phyloP scores from a whole-genome alignment of 495 filamentous ascomycete species.

The Penicillium mononematosum region DNA sequence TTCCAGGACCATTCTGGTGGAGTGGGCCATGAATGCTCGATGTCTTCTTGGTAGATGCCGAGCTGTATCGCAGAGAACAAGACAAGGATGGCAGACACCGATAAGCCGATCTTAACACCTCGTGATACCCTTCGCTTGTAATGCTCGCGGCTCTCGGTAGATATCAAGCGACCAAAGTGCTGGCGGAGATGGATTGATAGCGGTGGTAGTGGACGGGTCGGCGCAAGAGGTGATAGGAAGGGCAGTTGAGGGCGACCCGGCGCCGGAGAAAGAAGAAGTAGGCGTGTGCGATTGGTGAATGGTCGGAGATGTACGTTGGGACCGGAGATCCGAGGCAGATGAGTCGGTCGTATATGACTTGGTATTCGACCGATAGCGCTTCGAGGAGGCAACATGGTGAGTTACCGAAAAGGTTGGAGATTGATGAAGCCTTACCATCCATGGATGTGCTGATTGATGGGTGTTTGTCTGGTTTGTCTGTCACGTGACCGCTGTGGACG shows the following conservation, averaged over 20 bases:
- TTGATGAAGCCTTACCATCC: not conserved
- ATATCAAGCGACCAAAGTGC: conserved; percentile 66
- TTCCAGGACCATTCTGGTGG: conserved; percentile 71
- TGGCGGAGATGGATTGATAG: conserved; percentile 47
- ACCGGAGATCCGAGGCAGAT: conserved; percentile 10
- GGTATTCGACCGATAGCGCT: conserved; percentile 35
- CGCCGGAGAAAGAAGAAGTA: conserved; percentile 48
- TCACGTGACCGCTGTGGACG: conserved; percentile 8
- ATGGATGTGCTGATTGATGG: not conserved
- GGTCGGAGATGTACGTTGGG: conserved; percentile 27
- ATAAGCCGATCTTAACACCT: conserved; percentile 56
- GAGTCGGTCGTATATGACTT: conserved; percentile 19
- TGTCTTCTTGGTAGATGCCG: conserved; percentile 62
- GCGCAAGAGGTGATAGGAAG: conserved; percentile 62
- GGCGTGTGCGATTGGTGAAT: conserved; percentile 50
- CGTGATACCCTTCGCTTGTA: conserved; percentile 62
- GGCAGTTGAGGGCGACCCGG: conserved; percentile 71
- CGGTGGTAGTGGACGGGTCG: conserved; percentile 34
- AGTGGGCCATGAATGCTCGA: conserved; percentile 72
- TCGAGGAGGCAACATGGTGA: conserved; percentile 25
- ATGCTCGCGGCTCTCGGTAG: conserved; percentile 69
- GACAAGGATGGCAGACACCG: conserved; percentile 54
- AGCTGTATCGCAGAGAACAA: conserved; percentile 54
- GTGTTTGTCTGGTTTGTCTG: conserved; percentile 19
- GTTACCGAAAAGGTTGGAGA: not conserved